Base-by-base conservation (phyloP, 2,329 filamentous ascomycete species). In the Aspergillus spinulosporus region DNA sequence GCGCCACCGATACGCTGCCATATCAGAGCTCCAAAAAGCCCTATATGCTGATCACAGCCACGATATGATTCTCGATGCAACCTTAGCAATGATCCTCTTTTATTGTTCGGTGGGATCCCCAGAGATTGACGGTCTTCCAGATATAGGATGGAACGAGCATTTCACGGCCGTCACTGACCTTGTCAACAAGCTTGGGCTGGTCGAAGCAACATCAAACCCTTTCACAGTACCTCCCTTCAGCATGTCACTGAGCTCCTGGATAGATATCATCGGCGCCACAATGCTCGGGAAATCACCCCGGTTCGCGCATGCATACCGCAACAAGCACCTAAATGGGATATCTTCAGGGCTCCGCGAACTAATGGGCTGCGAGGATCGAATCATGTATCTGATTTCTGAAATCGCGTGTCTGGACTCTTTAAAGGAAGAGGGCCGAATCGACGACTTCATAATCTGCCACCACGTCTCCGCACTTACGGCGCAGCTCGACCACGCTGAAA, bases 351-450 rank as follows among this genome's bases (percentile, higher is more conserved):
- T 99, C 26, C 86, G 87, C 49, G 90, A 95, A 77, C 82, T 97
- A 49, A 97, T 97, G 92, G 94, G 94, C 64, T 97, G 94, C 73
- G 92, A 97, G 60, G 94, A 99, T 74, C 86, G 87, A 26, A 88
- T 97, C 76, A 97, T 99, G 92, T 97, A 96, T 74, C 81, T 97
- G 65, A 96, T 99, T 70, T 96, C 92, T 1, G 94, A 99, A 76
- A 96, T 97, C 66, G 90, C 97, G 94, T 97, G 94, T 74, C 86
- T 99, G 43, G 94, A 97, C 71, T 88, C 89, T 2, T 84, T 97
- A 61, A 94, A 93, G 79, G 76, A 80, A 37, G 85, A 88, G 56
- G 89, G 88, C 64, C 90, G 2, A 1, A 32, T 80, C 65, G 88
- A 95, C 64, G 88, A 95, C 67, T 85, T 92, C 58, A 84, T 85